Conservation (phyloP, 345 rosid genomes). For the Arabis hirsuta region DNA sequence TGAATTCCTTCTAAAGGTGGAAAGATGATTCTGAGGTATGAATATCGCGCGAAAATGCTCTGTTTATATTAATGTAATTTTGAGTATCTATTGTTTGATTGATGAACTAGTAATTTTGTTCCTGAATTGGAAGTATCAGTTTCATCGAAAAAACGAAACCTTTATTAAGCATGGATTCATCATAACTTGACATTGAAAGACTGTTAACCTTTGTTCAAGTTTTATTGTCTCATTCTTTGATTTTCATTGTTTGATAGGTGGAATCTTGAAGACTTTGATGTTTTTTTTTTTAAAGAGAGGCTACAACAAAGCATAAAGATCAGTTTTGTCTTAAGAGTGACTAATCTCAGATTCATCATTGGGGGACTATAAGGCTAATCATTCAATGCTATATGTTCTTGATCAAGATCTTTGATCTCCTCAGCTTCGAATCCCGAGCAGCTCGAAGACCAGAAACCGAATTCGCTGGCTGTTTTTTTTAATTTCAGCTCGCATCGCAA, state of each 20-base stretch:
- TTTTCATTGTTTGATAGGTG: slow-evolving; percentile 32
- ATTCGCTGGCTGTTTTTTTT: slow-evolving; percentile 34
- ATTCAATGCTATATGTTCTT: slow-evolving; percentile 15
- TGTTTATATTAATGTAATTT: slow-evolving; percentile 3
- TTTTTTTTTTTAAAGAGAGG: slow-evolving; percentile 9
- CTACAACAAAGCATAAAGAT: slow-evolving; percentile 10
- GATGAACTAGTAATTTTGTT: background rate
- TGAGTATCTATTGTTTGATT: background rate
- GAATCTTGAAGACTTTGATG: slow-evolving; percentile 11
- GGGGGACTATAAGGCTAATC: background rate
- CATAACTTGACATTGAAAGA: background rate
- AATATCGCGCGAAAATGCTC: background rate
- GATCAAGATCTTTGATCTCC: slow-evolving; percentile 29
- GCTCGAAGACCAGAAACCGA: slow-evolving; percentile 18
- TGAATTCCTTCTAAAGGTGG: slow-evolving; percentile 80
- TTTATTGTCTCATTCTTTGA: background rate
- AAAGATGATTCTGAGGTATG: slow-evolving; percentile 39
- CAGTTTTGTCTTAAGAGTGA: slow-evolving; percentile 22
- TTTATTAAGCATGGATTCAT: background rate
- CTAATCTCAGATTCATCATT: slow-evolving; percentile 10
- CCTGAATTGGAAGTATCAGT: background rate
- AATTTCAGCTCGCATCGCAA: slow-evolving; percentile 35
- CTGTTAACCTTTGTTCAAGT: background rate
- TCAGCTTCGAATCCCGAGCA: slow-evolving; percentile 18
- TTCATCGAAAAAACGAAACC: background rate